Evolutionary conservation across 441 rosid genomes (phyloP).

Genomic region (Jatropha multifida): DNA sequence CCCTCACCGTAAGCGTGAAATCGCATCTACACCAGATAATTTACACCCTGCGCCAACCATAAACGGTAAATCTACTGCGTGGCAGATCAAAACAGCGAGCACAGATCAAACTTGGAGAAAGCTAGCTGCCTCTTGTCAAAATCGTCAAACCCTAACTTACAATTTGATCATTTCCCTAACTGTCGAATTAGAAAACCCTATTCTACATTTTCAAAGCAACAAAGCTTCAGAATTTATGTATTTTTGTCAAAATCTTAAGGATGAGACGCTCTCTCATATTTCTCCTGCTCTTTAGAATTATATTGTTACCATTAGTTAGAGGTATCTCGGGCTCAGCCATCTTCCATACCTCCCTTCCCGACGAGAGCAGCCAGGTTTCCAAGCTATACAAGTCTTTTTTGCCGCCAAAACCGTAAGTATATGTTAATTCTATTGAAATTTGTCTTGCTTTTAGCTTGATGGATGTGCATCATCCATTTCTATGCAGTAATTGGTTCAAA

Average conservation of each 20-base stretch:
- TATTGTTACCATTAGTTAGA: constrained; percentile 39
- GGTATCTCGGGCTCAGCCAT: constrained; percentile 37
- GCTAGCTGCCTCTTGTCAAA: neutral
- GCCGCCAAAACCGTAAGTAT: constrained; percentile 49
- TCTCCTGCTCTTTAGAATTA: constrained; percentile 31
- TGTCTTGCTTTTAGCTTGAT: neutral
- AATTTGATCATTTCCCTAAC: neutral
- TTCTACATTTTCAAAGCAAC: neutral
- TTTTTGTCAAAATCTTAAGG: constrained; percentile 9
- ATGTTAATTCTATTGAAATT: neutral
- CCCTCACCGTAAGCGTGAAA: neutral
- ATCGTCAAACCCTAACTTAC: neutral
- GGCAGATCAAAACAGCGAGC: neutral
- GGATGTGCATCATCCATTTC: neutral
- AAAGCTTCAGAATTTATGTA: neutral
- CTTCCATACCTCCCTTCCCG: constrained; percentile 38
- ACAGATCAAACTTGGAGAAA: neutral
- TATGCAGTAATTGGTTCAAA: neutral
- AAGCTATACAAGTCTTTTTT: constrained; percentile 29
- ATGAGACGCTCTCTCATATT: constrained; percentile 54
- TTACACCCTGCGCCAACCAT: neutral
- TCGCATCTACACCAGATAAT: neutral
- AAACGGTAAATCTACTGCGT: constrained; percentile 5
- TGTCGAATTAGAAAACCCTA: neutral
- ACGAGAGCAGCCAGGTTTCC: constrained; percentile 21